Base-by-base conservation (phyloP, 306 rosid species). In the Fagus sylvatica region DNA sequence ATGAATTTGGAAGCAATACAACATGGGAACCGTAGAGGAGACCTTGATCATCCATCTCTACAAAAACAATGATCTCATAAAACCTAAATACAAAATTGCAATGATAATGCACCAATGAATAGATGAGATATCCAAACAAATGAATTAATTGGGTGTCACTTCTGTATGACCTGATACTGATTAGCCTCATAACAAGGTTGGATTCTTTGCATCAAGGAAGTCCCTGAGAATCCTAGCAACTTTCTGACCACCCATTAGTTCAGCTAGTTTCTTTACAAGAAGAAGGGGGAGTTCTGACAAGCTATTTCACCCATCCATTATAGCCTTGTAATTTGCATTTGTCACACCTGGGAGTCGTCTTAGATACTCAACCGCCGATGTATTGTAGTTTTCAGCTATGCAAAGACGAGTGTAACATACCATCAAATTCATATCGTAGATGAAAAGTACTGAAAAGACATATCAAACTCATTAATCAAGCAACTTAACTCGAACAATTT, bases 311-410 rank as follows among this genome's bases (percentile, higher is more conserved):
- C 89, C 93, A 61, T 92, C 98, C 97, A 95, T 91, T 80, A 95
- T 83, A 65, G 89, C 82, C 88, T 98, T 87, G 90, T 92, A 92
- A 85, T 89, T 92, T 6, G 91, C 89, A 90, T 95, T 98, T 4
- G 92, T 85, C 65, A 95, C 93, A 37, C 98, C 98, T 1, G 98
- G 98, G 75, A 95, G 98, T 74, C 98, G 78, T 80, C 98, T 89
- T 77, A 95, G 86, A 72, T 89, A 95, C 88, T 95, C 98, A 83
- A 95, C 90, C 0, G 98, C 98, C 33, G 89, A 89, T 17, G 98
- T 95, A 74, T 95, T 95, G 89, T 88, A 95, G 80, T 92, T 95
- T 83, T 95, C 98, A 42, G 98, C 98, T 79, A 98, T 95, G 89
- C 59, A 41, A 83, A 37, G 16, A 36, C 13, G 10, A 72, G 43